Evolutionary conservation across 2,329 filamentous ascomycete genomes (phyloP).

Genomic region (Thelonectria discophora): DNA sequence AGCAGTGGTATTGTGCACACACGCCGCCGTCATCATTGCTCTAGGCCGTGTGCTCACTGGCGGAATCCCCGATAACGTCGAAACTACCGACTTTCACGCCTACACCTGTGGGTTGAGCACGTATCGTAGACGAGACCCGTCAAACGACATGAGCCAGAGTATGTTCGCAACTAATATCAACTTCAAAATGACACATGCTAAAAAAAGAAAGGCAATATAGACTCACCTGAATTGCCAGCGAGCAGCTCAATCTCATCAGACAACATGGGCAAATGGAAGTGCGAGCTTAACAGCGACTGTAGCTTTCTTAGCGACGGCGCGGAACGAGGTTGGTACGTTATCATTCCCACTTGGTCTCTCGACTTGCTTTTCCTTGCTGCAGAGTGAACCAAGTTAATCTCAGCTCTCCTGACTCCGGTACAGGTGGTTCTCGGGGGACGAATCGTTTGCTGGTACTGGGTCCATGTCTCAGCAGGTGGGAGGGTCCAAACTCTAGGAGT

Average conservation of each 20-base stretch:
- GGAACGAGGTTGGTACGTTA: conserved; percentile 84
- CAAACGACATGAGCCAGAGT: conserved; percentile 24
- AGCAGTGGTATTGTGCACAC: conserved; percentile 82
- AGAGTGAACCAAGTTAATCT: conserved; percentile 20
- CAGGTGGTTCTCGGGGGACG: conserved; percentile 64
- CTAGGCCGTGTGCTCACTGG: conserved; percentile 86
- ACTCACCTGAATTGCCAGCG: conserved; percentile 14
- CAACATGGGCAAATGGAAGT: conserved; percentile 77
- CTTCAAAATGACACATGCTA: conserved; percentile 16
- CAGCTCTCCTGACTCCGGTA: conserved; percentile 31
- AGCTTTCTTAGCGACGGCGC: conserved; percentile 80
- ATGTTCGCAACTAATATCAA: conserved; percentile 25
- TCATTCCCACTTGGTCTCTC: conserved; percentile 15
- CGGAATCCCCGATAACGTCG: conserved; percentile 73
- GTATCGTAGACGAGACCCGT: conserved; percentile 54
- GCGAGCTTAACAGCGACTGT: conserved; percentile 83
- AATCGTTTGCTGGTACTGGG: conserved; percentile 59
- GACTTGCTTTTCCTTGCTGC: conserved; percentile 23
- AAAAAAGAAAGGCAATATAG: conserved; percentile 20
- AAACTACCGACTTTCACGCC: conserved; percentile 82
- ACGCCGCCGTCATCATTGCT: conserved; percentile 90
- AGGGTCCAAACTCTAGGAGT: conserved; percentile 46
- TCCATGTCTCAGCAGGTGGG: conserved; percentile 44
- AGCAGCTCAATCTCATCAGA: conserved; percentile 21
- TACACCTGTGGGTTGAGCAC: conserved; percentile 84